phyloP scores from a whole-genome alignment of 306 rosid genomes.

The Trifolium pratense region DNA sequence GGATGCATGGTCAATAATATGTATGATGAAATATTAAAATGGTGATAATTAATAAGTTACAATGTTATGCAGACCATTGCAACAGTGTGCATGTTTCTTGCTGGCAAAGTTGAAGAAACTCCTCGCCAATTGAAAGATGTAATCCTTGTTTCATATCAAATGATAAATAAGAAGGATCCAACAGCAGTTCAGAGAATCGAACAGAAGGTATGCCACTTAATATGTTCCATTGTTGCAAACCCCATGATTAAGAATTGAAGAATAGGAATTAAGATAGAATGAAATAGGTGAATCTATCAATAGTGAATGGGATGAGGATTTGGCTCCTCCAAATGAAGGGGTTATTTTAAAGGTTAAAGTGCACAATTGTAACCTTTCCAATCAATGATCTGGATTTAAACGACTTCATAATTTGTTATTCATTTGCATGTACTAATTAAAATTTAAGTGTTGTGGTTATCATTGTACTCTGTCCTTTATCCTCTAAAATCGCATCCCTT shows the following conservation, averaged over 20 bases:
- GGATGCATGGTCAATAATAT: background rate
- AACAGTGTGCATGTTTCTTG: slow-evolving; percentile 97
- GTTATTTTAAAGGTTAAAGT: background rate
- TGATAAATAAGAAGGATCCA: slow-evolving; percentile 87
- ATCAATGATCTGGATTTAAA: background rate
- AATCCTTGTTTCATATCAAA: slow-evolving; percentile 89
- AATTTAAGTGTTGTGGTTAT: slow-evolving; percentile 7
- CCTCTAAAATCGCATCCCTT: background rate
- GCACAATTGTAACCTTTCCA: background rate
- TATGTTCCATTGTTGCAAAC: background rate
- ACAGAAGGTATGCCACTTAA: slow-evolving; percentile 69
- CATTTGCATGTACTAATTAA: background rate
- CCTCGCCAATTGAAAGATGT: slow-evolving; percentile 97
- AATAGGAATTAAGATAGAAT: background rate
- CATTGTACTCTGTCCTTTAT: background rate
- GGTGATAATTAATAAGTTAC: slow-evolving; percentile 38
- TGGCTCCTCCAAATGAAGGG: background rate
- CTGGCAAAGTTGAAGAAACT: slow-evolving; percentile 99
- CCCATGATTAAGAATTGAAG: slow-evolving; percentile 12
- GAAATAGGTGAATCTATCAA: background rate
- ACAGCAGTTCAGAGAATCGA: slow-evolving; percentile 86
- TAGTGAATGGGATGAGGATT: background rate
- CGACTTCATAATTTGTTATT: background rate
- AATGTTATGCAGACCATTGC: slow-evolving; percentile 83
- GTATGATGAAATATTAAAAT: slow-evolving; percentile 20